phyloP scores from a whole-genome alignment of 495 filamentous ascomycete genomes.

The Hyaloscypha hepaticicola region DNA sequence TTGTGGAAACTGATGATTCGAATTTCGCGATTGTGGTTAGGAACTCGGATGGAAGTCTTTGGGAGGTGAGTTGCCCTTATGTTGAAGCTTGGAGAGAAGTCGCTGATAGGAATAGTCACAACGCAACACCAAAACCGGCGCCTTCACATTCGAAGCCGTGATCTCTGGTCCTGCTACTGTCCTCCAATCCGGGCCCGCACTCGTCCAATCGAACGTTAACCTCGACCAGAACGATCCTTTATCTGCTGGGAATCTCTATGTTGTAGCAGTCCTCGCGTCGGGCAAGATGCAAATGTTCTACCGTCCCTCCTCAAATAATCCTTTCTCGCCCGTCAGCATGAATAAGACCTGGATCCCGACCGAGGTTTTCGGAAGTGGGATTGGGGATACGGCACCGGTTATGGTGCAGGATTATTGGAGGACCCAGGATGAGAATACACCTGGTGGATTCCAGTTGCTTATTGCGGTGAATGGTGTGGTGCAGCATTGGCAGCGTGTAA shows the following conservation, averaged over 20 bases:
- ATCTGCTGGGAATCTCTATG: not conserved
- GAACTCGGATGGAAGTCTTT: not conserved
- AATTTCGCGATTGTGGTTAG: not conserved
- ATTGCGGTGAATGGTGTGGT: not conserved
- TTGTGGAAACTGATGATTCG: not conserved
- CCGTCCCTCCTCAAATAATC: not conserved
- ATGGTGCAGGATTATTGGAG: slow-evolving; percentile 4
- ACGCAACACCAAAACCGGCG: no score
- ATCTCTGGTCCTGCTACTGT: no score
- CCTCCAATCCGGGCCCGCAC: not conserved
- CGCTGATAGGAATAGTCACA: no score
- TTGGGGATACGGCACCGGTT: not conserved
- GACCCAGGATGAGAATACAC: not conserved
- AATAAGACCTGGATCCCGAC: not conserved
- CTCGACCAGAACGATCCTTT: not conserved
- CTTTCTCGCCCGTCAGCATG: not conserved
- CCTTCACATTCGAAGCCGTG: no score
- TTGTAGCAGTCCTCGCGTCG: not conserved
- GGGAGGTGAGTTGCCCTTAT: no score
- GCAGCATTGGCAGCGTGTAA: not conserved
- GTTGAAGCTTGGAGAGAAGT: no score
- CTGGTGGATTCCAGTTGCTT: not conserved
- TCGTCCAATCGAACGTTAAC: slow-evolving; percentile 1
- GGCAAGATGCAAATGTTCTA: slow-evolving; percentile 1
- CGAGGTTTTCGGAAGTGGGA: not conserved